Percentiles rank a stretch among this genome's conserved stretches.
Evolutionary conservation across 2,329 filamentous ascomycete genomes (phyloP).

Genomic region (Teratosphaeria viscida): DNA sequence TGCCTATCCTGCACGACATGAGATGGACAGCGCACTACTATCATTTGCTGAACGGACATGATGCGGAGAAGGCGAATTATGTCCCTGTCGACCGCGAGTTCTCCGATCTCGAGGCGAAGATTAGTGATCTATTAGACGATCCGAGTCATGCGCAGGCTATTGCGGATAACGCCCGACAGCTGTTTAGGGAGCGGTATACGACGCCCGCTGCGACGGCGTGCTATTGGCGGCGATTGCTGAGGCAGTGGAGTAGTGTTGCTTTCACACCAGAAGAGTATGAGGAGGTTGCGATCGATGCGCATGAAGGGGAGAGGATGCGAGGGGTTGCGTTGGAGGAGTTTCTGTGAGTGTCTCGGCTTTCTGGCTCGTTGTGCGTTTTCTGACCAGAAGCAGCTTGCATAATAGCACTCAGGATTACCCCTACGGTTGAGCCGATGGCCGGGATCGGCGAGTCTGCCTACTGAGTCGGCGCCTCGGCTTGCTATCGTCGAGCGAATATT

Average conservation of each 20-base stretch:
- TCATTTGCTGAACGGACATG: constrained; percentile 14
- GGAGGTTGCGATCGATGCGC: not conserved
- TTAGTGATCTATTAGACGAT: constrained; percentile 16
- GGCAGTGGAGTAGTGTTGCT: constrained; percentile 15
- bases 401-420: constrained; percentile 1
- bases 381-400: not conserved
- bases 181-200: constrained; percentile 21
- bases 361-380: not conserved
- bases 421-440: not conserved
- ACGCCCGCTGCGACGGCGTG: constrained; percentile 22
- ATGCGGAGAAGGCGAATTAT: constrained; percentile 20
- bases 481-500: not conserved
- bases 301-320: not conserved
- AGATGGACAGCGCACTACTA: constrained; percentile 23
- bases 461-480: not conserved
- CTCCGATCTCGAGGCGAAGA: constrained; percentile 17
- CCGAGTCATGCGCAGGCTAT: constrained; percentile 14
- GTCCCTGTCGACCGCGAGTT: constrained; percentile 22
- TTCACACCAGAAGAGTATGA: not conserved
- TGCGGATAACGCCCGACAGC: constrained; percentile 16
- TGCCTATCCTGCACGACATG: constrained; percentile 21
- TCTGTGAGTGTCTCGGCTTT: not conserved
- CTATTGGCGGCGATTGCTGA: constrained; percentile 22
- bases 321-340: constrained; percentile 3
- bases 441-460: not conserved